Base-by-base conservation (phyloP, 495 filamentous ascomycete species). In the Penicillium crystallinum region DNA sequence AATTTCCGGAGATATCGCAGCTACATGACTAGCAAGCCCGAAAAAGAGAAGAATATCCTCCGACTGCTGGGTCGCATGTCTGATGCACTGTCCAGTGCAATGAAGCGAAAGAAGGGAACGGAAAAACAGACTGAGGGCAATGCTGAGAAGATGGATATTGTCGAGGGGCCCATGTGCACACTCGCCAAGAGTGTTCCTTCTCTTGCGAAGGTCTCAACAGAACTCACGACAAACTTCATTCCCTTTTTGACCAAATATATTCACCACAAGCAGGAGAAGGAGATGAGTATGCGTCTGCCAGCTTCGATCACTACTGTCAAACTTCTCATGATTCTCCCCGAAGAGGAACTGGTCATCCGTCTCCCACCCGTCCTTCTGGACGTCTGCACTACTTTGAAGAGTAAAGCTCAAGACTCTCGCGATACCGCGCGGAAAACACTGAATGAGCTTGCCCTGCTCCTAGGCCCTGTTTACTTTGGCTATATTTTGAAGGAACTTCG, bases 401-500 rank as follows among this genome's bases (percentile, higher is more conserved):
- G 91, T 63, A 85, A 87, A 67, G 81, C 89, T 10, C 86, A 89
- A 64, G 92, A 96, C 48, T 86, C 91, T 18, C 79, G 93, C 58
- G 93, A 97, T 56, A 86, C 92, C 70, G 88, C 93, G 30, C 76
- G 93, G 21, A 90, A 90, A 57, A 93, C 95, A 3, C 75, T 99
- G 33, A 81, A 86, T 36, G 87, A 91, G 41, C 89, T 97, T 57
- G 77, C 89, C 4, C 76, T 81, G 11, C 67, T 96, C 21, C 75
- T 96, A 19, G 93, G 93, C 4, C 83, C 91, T 0, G 69, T 77
- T 6, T 95, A 90, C 58, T 86, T 99, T 56, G 85, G 84, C 9
- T 97, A 97, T 61, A 85, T 97, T n/a, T 69, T 99, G 41, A 95
- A 92, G 59, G 91, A 97, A 65, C 77, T 99, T 9, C 80, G 89